These are phyloP conservation scores for Tetratostichococcus sp. DNA, from an alignment of 139 green algal genomes.

Conservation along the genomic window DNA sequence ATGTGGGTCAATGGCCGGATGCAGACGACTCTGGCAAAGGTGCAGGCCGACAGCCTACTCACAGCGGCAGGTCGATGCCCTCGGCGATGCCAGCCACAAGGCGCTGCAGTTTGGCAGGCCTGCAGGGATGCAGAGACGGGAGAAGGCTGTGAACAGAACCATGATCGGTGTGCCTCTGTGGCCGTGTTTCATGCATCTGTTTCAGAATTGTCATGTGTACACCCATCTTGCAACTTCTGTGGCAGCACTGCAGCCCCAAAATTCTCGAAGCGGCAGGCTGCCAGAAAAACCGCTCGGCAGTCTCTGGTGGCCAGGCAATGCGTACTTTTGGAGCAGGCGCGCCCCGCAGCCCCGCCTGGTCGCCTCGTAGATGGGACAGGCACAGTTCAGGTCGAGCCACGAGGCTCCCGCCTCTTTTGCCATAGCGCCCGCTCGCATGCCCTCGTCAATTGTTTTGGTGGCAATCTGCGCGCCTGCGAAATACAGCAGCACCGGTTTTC, in stretches of 20 bases:
- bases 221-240: too few relatives aligned
- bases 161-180: too few relatives aligned
- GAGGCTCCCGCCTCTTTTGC: constrained; percentile 56
- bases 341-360: constrained; percentile 68
- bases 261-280: too few relatives aligned
- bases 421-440: constrained; percentile 48
- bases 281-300: too few relatives aligned
- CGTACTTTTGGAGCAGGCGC: constrained; percentile 47
- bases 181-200: too few relatives aligned
- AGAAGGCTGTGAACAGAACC: too few relatives aligned
- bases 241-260: too few relatives aligned
- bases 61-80: constrained; percentile 59
- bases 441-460: constrained; percentile 76
- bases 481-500: neutral
- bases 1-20: too few relatives aligned
- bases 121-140: constrained; percentile 17
- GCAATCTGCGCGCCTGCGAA: constrained; percentile 58
- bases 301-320: neutral
- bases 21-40: too few relatives aligned
- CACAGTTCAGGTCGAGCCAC: constrained; percentile 84
- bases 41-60: too few relatives aligned
- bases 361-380: constrained; percentile 82
- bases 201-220: too few relatives aligned
- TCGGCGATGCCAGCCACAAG: constrained; percentile 70
- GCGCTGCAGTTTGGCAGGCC: constrained; percentile 70